phyloP scores from a whole-genome alignment of 2,329 filamentous ascomycete genomes.

The Trichoderma sp. region DNA sequence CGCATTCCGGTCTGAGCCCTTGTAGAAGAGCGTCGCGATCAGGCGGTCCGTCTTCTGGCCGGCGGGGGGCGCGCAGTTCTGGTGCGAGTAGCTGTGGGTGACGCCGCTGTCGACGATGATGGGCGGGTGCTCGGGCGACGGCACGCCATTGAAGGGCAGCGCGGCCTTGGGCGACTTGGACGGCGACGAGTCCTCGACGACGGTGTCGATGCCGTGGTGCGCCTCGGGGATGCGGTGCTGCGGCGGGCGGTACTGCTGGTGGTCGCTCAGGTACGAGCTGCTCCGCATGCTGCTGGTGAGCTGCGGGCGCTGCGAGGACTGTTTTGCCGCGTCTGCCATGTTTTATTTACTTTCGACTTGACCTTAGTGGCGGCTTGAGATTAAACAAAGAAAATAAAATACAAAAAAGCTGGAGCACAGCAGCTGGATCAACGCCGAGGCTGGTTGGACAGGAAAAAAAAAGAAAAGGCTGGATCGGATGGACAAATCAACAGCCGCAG shows the following conservation, averaged over 20 bases:
- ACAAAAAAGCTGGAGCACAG: not conserved
- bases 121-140: constrained; percentile 61
- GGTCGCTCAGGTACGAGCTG: constrained; percentile 65
- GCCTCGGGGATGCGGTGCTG: constrained; percentile 52
- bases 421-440: not conserved
- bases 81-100: constrained; percentile 65
- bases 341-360: not conserved
- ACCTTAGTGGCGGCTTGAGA: not conserved
- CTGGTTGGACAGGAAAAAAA: not conserved
- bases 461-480: not conserved
- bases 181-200: constrained; percentile 58
- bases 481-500: constrained; percentile 8
- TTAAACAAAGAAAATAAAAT: not conserved
- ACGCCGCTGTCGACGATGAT: constrained; percentile 65
- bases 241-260: constrained; percentile 65
- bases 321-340: constrained; percentile 34
- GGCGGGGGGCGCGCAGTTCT: constrained; percentile 60
- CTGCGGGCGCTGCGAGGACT: constrained; percentile 50
- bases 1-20: constrained; percentile 46
- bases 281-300: constrained; percentile 58
- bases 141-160: constrained; percentile 62
- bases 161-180: constrained; percentile 46
- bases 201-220: constrained; percentile 66
- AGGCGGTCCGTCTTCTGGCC: constrained; percentile 56
- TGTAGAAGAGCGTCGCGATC: constrained; percentile 68